Conservation (phyloP, 2,329 filamentous ascomycete species). For the Ophiostoma triangulosporum region DNA sequence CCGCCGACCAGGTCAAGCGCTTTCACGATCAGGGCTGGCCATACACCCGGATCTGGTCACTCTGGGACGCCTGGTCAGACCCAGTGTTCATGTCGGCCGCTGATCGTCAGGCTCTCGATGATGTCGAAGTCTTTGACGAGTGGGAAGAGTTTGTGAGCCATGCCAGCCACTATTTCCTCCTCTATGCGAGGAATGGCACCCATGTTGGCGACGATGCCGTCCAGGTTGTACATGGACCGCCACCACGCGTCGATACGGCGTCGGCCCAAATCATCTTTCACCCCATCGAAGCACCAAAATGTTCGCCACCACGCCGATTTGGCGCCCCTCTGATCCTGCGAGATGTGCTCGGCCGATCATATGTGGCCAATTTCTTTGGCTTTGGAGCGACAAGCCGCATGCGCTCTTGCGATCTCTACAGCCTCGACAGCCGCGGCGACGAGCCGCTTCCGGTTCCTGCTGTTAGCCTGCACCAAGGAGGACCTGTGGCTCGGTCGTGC, state of each 20-base stretch:
- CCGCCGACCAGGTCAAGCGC: slow-evolving; percentile 51
- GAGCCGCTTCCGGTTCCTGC: slow-evolving; percentile 10
- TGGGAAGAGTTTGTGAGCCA: slow-evolving; percentile 92
- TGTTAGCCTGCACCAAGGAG: slow-evolving; percentile 15
- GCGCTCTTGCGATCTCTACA: slow-evolving; percentile 38
- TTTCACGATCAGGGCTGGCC: slow-evolving; percentile 60
- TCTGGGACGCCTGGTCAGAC: slow-evolving; percentile 77
- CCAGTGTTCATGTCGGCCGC: slow-evolving; percentile 46
- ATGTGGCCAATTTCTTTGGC: slow-evolving; percentile 31
- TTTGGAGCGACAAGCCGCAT: slow-evolving; percentile 30
- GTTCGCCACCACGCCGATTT: slow-evolving; percentile 42
- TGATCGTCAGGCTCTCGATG: slow-evolving; percentile 50
- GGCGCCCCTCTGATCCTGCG: slow-evolving; percentile 36
- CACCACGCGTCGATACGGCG: background rate
- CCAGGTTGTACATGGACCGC: background rate
- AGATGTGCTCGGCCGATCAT: slow-evolving; percentile 27
- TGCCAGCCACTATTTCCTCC: slow-evolving; percentile 68
- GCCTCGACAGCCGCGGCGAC: background rate
- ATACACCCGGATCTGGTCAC: slow-evolving; percentile 45
- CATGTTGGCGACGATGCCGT: too few species aligned
- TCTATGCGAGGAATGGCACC: slow-evolving; percentile 36
- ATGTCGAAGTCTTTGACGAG: slow-evolving; percentile 77
- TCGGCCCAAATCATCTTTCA: background rate
- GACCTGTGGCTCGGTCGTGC: slow-evolving; percentile 47
- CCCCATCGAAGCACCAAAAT: slow-evolving; percentile 16